Evolutionary conservation across 331 rosid genomes (phyloP).

Genomic region (Malus hybrid): DNA sequence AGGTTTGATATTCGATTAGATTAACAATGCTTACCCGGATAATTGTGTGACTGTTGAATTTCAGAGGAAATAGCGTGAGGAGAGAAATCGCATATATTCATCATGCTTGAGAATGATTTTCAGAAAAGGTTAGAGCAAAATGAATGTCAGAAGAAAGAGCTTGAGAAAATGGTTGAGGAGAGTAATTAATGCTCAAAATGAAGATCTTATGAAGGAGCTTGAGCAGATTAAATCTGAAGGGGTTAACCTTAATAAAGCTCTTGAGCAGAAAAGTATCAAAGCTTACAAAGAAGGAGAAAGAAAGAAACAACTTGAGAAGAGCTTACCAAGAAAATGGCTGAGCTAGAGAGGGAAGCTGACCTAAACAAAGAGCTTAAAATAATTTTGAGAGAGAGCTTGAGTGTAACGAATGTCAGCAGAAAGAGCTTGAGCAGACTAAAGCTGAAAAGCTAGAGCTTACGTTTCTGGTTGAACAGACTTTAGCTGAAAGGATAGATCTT

Average conservation of each 20-base stretch:
- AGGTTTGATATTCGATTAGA: background rate
- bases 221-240: background rate
- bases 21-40: background rate
- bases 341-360: background rate
- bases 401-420: background rate
- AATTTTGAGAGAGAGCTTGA: background rate
- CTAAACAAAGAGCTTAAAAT: background rate
- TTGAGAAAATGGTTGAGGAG: background rate
- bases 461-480: background rate
- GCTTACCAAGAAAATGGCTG: background rate
- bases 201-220: background rate
- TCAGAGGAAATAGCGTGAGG: background rate
- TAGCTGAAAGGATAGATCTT: background rate
- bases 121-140: background rate
- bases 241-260: background rate
- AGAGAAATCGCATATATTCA: background rate
- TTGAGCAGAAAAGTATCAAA: background rate
- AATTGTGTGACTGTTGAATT: background rate
- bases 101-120: background rate
- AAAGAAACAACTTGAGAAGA: background rate
- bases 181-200: background rate
- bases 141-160: background rate
- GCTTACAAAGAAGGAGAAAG: background rate
- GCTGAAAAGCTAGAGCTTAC: background rate
- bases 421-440: background rate